These are phyloP conservation scores for Fagopyrum homotropicum DNA, from an alignment of 148 eudicot genomes.

Conservation along the genomic window DNA sequence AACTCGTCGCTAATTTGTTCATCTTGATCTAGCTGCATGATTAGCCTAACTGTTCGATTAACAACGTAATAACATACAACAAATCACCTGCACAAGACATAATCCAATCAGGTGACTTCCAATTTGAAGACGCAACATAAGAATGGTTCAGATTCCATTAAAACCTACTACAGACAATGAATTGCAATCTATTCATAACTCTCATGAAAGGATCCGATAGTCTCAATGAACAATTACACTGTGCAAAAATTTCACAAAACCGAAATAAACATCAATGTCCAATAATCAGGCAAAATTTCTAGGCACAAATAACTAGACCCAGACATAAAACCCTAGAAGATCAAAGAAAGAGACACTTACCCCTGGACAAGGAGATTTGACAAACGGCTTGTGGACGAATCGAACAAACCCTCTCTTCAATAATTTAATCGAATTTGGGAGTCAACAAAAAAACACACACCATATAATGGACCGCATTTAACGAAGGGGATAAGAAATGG, in stretches of 20 bases:
- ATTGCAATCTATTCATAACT: background rate
- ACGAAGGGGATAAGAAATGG: background rate
- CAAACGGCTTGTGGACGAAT: background rate
- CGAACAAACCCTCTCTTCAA: background rate
- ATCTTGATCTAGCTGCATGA: slow-evolving; percentile 30
- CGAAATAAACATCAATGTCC: background rate
- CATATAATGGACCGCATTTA: background rate
- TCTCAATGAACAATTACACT: background rate
- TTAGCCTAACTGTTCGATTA: background rate
- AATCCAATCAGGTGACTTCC: background rate
- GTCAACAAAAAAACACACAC: background rate
- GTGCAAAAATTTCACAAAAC: background rate
- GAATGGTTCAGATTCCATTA: background rate
- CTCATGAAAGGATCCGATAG: background rate
- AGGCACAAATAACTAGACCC: background rate
- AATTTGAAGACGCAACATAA: background rate
- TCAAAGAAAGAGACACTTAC: background rate
- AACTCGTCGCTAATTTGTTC: slow-evolving; percentile 20
- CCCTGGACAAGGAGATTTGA: background rate
- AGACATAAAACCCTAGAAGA: background rate
- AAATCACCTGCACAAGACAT: slow-evolving; percentile 9
- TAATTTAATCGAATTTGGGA: background rate
- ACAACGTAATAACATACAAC: background rate
- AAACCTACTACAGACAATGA: background rate
- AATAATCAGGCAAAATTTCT: background rate